Percentiles rank a stretch among this genome's conserved stretches.
Conservation (phyloP, 768 basidiomycete species). For the Tylopilus sp. region DNA sequence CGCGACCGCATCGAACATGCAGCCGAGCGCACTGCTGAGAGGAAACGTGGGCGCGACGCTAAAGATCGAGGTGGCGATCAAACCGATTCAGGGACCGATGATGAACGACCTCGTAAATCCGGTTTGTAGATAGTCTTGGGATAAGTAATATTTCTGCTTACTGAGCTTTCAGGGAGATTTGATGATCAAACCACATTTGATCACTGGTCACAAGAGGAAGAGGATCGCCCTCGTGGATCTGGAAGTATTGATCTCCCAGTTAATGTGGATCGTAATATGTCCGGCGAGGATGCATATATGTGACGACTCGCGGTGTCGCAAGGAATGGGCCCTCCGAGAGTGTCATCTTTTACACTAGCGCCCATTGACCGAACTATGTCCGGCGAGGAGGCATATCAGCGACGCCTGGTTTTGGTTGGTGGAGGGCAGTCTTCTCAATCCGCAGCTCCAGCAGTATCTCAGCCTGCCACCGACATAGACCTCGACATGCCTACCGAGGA, state of each 20-base stretch:
- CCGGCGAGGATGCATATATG: too few relatives aligned
- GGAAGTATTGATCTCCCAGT: constrained; percentile 26
- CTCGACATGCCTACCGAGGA: too few relatives aligned
- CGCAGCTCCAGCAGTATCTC: constrained; percentile 23
- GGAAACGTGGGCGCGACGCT: constrained; percentile 54
- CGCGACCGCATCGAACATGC: constrained; percentile 71
- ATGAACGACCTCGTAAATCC: constrained; percentile 62
- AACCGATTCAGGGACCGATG: constrained; percentile 68
- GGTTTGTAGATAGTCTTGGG: constrained; percentile 40
- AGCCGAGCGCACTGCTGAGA: constrained; percentile 55
- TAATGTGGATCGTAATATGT: constrained; percentile 45
- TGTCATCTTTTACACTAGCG: too few relatives aligned
- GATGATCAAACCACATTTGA: constrained; percentile 43
- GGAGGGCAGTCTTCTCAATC: constrained; percentile 19
- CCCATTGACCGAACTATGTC: constrained; percentile 46
- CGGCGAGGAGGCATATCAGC: constrained; percentile 80
- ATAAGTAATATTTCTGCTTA: constrained; percentile 21
- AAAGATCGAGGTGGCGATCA: constrained; percentile 48
- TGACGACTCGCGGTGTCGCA: too few relatives aligned
- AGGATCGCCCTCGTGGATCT: constrained; percentile 37
- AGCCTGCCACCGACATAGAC: constrained; percentile 14
- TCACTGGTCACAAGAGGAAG: constrained; percentile 54
- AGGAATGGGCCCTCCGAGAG: too few relatives aligned
- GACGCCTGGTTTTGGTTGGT: constrained; percentile 67
- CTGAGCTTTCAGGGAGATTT: constrained; percentile 28